Base-by-base conservation (phyloP, 495 filamentous ascomycete genomes). In the Penicillium pancosmium region DNA sequence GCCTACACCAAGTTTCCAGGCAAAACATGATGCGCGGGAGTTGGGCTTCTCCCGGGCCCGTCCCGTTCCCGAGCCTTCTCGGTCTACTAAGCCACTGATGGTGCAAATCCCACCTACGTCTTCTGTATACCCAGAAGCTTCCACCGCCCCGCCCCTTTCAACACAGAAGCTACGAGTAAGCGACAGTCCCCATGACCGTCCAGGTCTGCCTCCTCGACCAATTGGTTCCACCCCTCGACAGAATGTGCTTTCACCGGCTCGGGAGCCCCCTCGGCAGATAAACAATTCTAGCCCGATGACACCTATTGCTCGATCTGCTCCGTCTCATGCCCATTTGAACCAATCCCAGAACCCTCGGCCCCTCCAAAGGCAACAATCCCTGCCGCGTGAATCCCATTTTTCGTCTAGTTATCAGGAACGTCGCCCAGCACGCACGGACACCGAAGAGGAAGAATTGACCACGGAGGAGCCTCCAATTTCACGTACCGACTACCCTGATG, bases 401-500 rank as follows among this genome's bases (percentile, higher is more conserved):
- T 48, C 57, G 10, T 54, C 66, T 7, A 50, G 68, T 3, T 50
- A 62, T 18, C 61, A 63, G 3, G 68, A 75, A 43, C 66, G 68
- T 9, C 62, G 68, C 15, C 47, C 63, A 1, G 55, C 33, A 12
- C 60, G 66, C 11, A 67, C 66, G n/a, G 66, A 71, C 46, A 71
- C 68, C 0, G 66, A 62, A 36, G 57, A 73, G 27, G 72, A 81
- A 57, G 64, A 74, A 63, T 11, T 64, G 64, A 4, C 60, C 21
- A 25, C 48, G 16, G 75, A 78, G 4, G 73, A 78, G 18, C 52
- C 63, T 0, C 55, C 66, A 16, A 61, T 77, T 7, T 62, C 66
- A 10, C 65, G 71, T 16, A 75, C 71, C 1, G 87, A 91, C 54
- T 97, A 88, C 70, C 93, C 94, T 11, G 93, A 98, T 74, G 78